A percentile compares a stretch with the other conserved stretches of the same genome.
These are phyloP conservation scores for Penicillium maclennaniae DNA, from an alignment of 495 filamentous ascomycete species.

Conservation along the genomic window DNA sequence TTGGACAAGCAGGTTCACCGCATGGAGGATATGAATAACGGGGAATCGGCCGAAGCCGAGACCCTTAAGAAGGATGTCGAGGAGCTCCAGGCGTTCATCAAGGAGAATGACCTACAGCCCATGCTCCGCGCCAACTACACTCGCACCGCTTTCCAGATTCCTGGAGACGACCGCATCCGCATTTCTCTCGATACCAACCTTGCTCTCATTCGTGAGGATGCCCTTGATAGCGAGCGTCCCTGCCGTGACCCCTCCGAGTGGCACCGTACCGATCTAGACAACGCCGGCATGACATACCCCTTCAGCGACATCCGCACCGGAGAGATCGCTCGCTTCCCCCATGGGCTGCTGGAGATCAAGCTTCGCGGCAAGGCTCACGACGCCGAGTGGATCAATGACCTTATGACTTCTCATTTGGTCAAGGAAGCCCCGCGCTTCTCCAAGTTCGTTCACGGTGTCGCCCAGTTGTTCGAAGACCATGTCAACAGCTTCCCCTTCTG, in stretches of 20 bases:
- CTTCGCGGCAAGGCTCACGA: slow-evolving; percentile 70
- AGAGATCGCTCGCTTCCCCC: slow-evolving; percentile 89
- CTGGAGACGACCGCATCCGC: slow-evolving; percentile 83
- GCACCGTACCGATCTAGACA: slow-evolving; percentile 90
- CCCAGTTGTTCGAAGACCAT: slow-evolving; percentile 87
- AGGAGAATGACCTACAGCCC: slow-evolving; percentile 72
- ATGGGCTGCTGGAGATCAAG: slow-evolving; percentile 90
- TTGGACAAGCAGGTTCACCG: slow-evolving; percentile 89
- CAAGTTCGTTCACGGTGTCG: slow-evolving; percentile 93
- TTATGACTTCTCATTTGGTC: slow-evolving; percentile 89
- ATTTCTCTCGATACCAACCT: slow-evolving; percentile 91
- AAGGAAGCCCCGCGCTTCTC: slow-evolving; percentile 87
- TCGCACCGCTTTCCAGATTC: slow-evolving; percentile 94
- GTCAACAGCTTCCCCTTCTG: slow-evolving; percentile 97
- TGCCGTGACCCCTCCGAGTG: slow-evolving; percentile 84
- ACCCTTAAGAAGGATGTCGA: slow-evolving; percentile 66
- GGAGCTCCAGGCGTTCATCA: slow-evolving; percentile 76
- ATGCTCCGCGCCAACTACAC: slow-evolving; percentile 89
- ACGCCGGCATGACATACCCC: slow-evolving; percentile 74
- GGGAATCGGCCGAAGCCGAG: slow-evolving; percentile 53
- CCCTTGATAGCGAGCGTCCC: slow-evolving; percentile 74
- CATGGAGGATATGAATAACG: slow-evolving; percentile 64
- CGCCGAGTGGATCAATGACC: slow-evolving; percentile 81
- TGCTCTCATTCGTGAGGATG: slow-evolving; percentile 89
- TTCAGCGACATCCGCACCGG: slow-evolving; percentile 81